Base-by-base conservation (phyloP, 1,139 yeast species). In the Saccharomyces pastorianus region DNA sequence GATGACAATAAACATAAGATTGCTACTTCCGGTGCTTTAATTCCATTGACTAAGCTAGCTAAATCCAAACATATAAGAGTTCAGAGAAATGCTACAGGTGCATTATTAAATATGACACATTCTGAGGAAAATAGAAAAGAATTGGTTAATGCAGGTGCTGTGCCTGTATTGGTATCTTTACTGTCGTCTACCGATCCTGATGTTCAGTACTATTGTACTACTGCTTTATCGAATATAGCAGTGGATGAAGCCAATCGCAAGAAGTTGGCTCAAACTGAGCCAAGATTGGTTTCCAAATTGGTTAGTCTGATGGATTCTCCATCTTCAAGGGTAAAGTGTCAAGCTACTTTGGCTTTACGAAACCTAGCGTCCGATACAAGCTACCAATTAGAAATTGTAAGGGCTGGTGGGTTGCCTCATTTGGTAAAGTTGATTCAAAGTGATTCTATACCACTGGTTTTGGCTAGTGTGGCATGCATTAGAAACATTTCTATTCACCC, bases 41-140 rank as follows among this genome's bases (percentile, higher is more conserved):
- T 88, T 47, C 99, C 99, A 6, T 79, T 93, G 65, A 91, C 98
- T 0, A 89, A 89, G 71, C 79, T 93, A 60, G 99, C 99, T 17
- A 89, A 87, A 71, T 88, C 96, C 6, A 87, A 87, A 70, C 99
- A 93, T 72, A 83, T 90, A 64, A 82, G 99, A 65, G 99, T 93
- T 6, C 99, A 93, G 75, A 82, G 99, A 73, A 93, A 93, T 67
- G 98, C 99, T 44, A 93, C 99, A 6, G 99, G 99, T 50, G 99
- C 99, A 0, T 76, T 93, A 66, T 79, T 93, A 61, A 93, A 93
- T 73, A 93, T 93, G 99, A 93, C 99, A 48, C 99, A 93, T 70
- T 88, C 96, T 23, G 90, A 88, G 61, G 99, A 91, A 73, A 93
- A 95, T 72, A 84, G 99, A 73, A 95, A 88, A 71, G 98, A 95